These are phyloP conservation scores for Candida succiphila DNA, from an alignment of 805 yeast species.

Conservation along the genomic window DNA sequence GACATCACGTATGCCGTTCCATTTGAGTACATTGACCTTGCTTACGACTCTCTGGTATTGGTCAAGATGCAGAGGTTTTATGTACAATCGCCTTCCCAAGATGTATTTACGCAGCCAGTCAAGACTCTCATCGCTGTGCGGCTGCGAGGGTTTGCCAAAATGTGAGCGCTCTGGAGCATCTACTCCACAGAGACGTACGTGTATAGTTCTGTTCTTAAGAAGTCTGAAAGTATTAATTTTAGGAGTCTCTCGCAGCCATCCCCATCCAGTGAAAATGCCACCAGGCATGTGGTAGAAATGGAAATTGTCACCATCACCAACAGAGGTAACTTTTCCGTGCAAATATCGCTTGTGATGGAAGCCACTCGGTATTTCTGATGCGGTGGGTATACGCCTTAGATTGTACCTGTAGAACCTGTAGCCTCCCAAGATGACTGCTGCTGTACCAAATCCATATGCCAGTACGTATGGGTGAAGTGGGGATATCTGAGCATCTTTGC, in stretches of 20 bases:
- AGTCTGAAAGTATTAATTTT: conserved; percentile 30
- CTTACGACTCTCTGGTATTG: conserved; percentile 88
- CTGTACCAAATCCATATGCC: conserved; percentile 19
- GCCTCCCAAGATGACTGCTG: conserved; percentile 28
- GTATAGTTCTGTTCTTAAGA: conserved; percentile 59
- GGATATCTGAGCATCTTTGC: conserved; percentile 5
- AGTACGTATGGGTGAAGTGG: conserved; percentile 19
- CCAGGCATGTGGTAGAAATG: conserved; percentile 92
- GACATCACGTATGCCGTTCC: conserved; percentile 68
- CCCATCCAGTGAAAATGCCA: conserved; percentile 84
- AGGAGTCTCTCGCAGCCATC: conserved; percentile 73
- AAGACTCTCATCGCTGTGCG: conserved; percentile 76
- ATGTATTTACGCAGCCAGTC: conserved; percentile 62
- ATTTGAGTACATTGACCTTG: conserved; percentile 49
- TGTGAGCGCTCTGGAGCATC: conserved; percentile 97
- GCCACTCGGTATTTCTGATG: conserved; percentile 37
- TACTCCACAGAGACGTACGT: conserved; percentile 79
- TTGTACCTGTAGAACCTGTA: conserved; percentile 33
- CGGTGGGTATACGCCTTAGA: conserved; percentile 40
- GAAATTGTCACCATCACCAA: conserved; percentile 95
- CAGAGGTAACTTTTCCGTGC: conserved; percentile 74
- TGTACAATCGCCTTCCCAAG: conserved; percentile 55
- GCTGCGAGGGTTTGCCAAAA: conserved; percentile 90
- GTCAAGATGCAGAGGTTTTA: conserved; percentile 74
- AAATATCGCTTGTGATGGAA: conserved; percentile 35